Conservation (phyloP, 1,139 yeast genomes). For the Candida tropicalis region DNA sequence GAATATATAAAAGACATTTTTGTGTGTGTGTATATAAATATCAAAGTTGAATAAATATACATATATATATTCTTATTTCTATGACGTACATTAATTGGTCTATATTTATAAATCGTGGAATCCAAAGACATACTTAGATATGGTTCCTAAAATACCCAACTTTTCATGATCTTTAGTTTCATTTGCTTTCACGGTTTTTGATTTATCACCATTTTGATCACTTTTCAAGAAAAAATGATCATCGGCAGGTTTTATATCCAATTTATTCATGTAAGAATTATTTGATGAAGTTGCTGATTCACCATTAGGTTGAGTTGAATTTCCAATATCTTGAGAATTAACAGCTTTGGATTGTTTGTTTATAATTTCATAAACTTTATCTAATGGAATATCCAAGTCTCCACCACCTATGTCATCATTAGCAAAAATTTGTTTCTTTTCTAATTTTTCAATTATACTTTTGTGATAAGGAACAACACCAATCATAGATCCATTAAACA, state of each 20-base stretch:
- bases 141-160: constrained; percentile 37
- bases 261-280: constrained; percentile 23
- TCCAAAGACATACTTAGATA: constrained; percentile 45
- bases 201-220: constrained; percentile 18
- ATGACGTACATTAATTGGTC: background rate
- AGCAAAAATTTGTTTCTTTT: constrained; percentile 53
- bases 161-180: constrained; percentile 25
- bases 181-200: background rate
- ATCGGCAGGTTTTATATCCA: constrained; percentile 44
- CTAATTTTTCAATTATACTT: constrained; percentile 62
- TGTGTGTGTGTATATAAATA: no score
- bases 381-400: constrained; percentile 19
- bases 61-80: constrained; percentile 4
- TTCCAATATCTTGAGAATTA: constrained; percentile 2
- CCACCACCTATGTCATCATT: constrained; percentile 61
- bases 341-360: constrained; percentile 3
- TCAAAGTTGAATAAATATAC: constrained; percentile 5
- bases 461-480: constrained; percentile 78
- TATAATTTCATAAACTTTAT: constrained; percentile 5
- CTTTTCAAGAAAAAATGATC: constrained; percentile 36
- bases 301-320: background rate
- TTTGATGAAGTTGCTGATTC: constrained; percentile 5
- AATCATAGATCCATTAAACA: constrained; percentile 68
- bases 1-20: background rate
- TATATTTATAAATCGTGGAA: constrained; percentile 41